A percentile compares a stretch with the other conserved stretches of the same genome.
Conservation (phyloP, 306 rosid genomes). For the Lathyrus oleraceus region DNA sequence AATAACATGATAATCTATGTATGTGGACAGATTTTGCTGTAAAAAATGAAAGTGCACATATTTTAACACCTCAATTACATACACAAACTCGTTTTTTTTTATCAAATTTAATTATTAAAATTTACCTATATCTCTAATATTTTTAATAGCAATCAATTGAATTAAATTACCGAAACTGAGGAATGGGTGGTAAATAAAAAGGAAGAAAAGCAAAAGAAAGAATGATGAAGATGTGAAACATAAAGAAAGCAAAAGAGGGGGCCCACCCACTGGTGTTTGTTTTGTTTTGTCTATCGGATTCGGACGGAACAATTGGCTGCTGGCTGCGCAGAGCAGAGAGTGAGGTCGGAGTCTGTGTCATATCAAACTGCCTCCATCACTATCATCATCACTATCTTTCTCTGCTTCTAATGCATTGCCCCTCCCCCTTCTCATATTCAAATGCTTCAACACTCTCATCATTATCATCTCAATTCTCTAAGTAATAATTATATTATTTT, state of each 20-base stretch:
- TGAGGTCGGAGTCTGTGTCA: conserved; percentile 9
- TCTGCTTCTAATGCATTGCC: neutral
- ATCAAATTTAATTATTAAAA: too few relatives aligned
- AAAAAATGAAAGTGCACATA: too few relatives aligned
- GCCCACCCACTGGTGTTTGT: conserved; percentile 18
- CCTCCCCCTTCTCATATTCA: neutral
- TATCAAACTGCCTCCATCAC: conserved; percentile 24
- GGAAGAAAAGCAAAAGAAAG: neutral
- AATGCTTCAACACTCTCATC: neutral
- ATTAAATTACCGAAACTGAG: too few relatives aligned
- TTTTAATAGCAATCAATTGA: too few relatives aligned
- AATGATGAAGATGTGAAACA: conserved; percentile 34
- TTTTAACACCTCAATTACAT: too few relatives aligned
- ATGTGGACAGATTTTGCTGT: too few relatives aligned
- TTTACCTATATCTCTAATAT: too few relatives aligned
- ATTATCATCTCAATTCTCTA: neutral
- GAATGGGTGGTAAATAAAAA: neutral
- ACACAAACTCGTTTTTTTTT: too few relatives aligned
- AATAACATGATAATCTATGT: too few relatives aligned
- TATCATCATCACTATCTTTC: neutral
- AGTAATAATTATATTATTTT: too few relatives aligned
- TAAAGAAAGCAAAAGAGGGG: neutral
- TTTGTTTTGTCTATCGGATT: neutral
- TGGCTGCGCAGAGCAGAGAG: conserved; percentile 32
- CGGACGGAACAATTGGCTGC: conserved; percentile 36